A percentile compares a stretch with the other conserved stretches of the same genome.
Conservation (phyloP, 106 monocot genomes). For the Dioscorea zingiberensis region DNA sequence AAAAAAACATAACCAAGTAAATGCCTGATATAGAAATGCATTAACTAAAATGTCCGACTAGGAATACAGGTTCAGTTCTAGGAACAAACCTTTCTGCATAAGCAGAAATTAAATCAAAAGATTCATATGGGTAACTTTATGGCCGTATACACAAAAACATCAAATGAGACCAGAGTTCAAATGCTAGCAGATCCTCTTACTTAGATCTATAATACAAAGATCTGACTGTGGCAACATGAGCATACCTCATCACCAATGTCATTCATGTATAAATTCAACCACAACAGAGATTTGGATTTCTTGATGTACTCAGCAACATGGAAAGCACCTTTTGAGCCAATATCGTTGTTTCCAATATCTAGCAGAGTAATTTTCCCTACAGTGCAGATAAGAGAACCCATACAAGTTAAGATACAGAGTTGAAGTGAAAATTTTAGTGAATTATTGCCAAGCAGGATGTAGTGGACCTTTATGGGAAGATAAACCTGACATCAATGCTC, state of each 20-base stretch:
- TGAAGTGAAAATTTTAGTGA: background rate
- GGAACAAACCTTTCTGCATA: too few species aligned
- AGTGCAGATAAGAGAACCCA: background rate
- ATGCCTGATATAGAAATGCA: too few species aligned
- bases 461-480: conserved; percentile 63
- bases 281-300: conserved; percentile 72
- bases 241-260: conserved; percentile 94
- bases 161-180: too few species aligned
- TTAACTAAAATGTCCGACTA: too few species aligned
- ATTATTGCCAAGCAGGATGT: background rate
- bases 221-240: background rate
- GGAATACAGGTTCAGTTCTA: too few species aligned
- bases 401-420: background rate
- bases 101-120: too few species aligned
- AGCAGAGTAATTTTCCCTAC: conserved; percentile 80
- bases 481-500: conserved; percentile 73
- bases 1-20: too few species aligned
- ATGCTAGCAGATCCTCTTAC: too few species aligned
- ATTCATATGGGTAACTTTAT: too few species aligned
- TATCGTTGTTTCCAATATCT: conserved; percentile 95
- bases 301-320: conserved; percentile 89
- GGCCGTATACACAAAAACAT: too few species aligned
- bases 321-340: conserved; percentile 82
- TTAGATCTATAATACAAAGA: too few species aligned
- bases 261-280: conserved; percentile 99